Evolutionary conservation across 331 rosid species (phyloP), one percentile per base, ranked within the genome.

Genomic region (Dryas integrifolia): DNA sequence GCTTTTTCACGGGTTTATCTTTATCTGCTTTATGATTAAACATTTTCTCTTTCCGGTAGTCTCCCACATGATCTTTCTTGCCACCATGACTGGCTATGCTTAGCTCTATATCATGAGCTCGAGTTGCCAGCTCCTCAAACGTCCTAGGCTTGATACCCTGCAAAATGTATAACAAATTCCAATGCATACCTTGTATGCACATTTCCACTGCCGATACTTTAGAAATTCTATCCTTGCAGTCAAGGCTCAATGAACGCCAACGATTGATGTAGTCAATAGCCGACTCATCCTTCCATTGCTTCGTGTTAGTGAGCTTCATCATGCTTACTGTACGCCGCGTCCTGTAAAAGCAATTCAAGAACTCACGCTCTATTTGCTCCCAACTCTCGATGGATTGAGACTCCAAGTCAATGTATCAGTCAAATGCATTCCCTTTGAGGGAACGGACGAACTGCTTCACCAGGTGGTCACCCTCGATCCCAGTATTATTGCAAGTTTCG

Each of bases 11-110:
- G 3, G 6, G 52, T 13, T 11, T 48, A 1, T 48, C n/a, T 4
- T 0, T 3, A 21, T 21, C 0, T 21, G 24, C 24, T 4, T 48
- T 11, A 0, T 48, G 52, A 0, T 8, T 21, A 1, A 14, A 51
- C 0, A 51, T 0, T n/a, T 1, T 51, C 3, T 51, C 57, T 1
- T 51, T 51, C 5, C 5, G 5, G 2, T 49, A 0, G 4, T 52
- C 58, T 0, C 2, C 0, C 0, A 5, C 3, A 1, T 0, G 9
- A 0, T n/a, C 58, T 1, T 15, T 6, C 24, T n/a, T 52, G 0
- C 58, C 58, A 4, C 4, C 9, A 8, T 52, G 24, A n/a, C 3
- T 52, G 0, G 58, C 58, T 7, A 52, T 30, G 35, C 35, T 0
- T 21, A 21, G 1, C 24, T 30, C 35, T 1, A 30, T 30, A 30